Conservation (phyloP, 768 basidiomycete species). For the Termitomyces bulborhizus region DNA sequence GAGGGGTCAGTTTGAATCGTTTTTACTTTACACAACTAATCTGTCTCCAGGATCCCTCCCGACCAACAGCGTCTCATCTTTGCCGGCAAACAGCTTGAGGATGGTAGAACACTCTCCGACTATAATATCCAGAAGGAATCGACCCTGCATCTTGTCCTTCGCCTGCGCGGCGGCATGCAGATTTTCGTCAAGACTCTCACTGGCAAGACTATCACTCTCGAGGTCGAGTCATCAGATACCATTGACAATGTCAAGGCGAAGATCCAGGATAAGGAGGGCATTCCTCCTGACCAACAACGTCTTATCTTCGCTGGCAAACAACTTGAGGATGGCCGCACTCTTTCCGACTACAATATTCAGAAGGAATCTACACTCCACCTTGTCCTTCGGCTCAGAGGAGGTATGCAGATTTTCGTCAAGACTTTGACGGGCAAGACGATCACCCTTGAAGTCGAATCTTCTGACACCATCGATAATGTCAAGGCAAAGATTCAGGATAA, state of each 20-base stretch:
- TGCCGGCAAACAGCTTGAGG: constrained; percentile 93
- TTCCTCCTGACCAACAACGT: constrained; percentile 84
- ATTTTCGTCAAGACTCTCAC: constrained; percentile 81
- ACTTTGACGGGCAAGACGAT: constrained; percentile 89
- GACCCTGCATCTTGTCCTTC: constrained; percentile 83
- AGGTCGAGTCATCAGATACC: constrained; percentile 83
- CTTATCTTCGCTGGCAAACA: constrained; percentile 93
- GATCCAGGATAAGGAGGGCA: constrained; percentile 90
- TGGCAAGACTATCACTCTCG: constrained; percentile 89
- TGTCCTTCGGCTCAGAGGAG: constrained; percentile 82
- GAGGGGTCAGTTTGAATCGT: constrained; percentile 41
- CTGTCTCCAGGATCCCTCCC: constrained; percentile 54
- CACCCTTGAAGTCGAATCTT: constrained; percentile 88
- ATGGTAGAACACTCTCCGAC: constrained; percentile 84
- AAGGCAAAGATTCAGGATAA: constrained; percentile 80
- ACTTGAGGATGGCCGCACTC: constrained; percentile 84
- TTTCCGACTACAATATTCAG: constrained; percentile 90
- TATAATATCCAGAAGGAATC: constrained; percentile 97
- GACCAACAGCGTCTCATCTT: constrained; percentile 96
- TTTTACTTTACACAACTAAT: background rate
- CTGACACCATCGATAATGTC: constrained; percentile 90
- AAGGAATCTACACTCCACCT: constrained; percentile 82
- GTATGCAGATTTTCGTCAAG: constrained; percentile 91
- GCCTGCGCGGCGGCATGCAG: constrained; percentile 89
- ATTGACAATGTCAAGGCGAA: constrained; percentile 88